Percentiles rank a stretch among this genome's conserved stretches.
phyloP scores from a whole-genome alignment of 768 basidiomycete species.

The Sporobolomyces phaffii region DNA sequence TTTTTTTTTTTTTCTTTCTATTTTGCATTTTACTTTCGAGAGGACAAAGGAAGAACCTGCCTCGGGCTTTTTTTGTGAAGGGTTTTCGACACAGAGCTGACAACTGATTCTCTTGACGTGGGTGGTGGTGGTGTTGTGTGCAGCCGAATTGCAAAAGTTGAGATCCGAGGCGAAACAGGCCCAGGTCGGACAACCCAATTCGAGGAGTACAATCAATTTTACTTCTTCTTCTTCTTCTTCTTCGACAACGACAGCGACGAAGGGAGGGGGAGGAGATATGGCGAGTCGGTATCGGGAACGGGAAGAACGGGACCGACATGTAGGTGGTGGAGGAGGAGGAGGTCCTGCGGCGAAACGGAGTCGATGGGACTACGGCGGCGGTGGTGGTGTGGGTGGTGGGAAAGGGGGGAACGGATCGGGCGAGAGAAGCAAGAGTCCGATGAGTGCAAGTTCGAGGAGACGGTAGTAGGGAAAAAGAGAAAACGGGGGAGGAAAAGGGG shows the following conservation, averaged over 20 bases:
- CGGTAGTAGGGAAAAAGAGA: not conserved
- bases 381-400: not conserved
- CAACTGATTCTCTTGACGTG: not conserved
- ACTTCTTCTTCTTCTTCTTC: constrained; percentile 43
- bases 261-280: constrained; percentile 12
- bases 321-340: constrained; percentile 13
- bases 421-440: constrained; percentile 33
- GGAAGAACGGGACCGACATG: constrained; percentile 6
- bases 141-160: constrained; percentile 61
- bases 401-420: too few species aligned
- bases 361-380: constrained; percentile 26
- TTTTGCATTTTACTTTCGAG: too few species aligned
- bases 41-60: too few species aligned
- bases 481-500: not conserved
- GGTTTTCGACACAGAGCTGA: not conserved
- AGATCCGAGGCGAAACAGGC: constrained; percentile 60
- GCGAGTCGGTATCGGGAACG: constrained; percentile 4
- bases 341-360: constrained; percentile 32
- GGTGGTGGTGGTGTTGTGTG: too few species aligned
- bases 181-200: constrained; percentile 52
- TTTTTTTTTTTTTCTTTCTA: too few species aligned
- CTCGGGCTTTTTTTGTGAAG: not conserved
- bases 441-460: constrained; percentile 14
- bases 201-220: constrained; percentile 63
- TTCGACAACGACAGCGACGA: not conserved